Evolutionary conservation across 2,329 filamentous ascomycete genomes (phyloP), one percentile per base, ranked within the genome.

Genomic region (Dothidotthia symphoricarpi): DNA sequence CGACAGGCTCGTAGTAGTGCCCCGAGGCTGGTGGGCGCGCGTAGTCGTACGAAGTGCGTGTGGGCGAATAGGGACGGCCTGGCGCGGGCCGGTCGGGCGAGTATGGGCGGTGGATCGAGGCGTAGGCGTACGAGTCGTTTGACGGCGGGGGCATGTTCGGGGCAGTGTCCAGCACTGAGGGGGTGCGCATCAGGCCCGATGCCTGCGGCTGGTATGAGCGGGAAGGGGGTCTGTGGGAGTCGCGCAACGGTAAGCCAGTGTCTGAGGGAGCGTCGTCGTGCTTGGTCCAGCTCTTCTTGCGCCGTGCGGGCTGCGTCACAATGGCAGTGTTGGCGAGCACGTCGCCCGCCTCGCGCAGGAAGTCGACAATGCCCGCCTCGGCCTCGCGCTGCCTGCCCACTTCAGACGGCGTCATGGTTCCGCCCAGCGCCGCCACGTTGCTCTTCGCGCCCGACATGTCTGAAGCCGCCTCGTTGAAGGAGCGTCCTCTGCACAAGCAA

Each of bases 1-100:
- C 90, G 15, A 83, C 77, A 0, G 89, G 88, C 66, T 97, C 93
- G 66, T 93, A 97, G 3, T 82, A 76, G 16, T 84, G 72, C 49
- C 75, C 82, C 1, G 82, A 80, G 1, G 86, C 80, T 3, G 88
- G 83, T 7, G 86, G 85, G 34, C 86, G 78, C 17, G 77, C 67
- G 67, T 86, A 88, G 44, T 90, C 86, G 22, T 72, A 70, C 3
- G 74, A 73, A 15, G 62, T 70, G 41, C 62, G 53, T 12, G 75
- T 74, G 10, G 79, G 77, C 7, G 78, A 76, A 67, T 77, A 80
- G 1, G 80, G 73, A 36, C 67, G 46, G 2, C 51, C 39, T 6
- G 57, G 54, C 3, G 51, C 50, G 3, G 70, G 65, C 26, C 71
- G 69, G 24, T 74, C 73, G 49, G 78, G 85, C 12, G 76, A 74